These are phyloP conservation scores for Posidonia australis DNA, from an alignment of 106 monocot genomes.

Conservation along the genomic window DNA sequence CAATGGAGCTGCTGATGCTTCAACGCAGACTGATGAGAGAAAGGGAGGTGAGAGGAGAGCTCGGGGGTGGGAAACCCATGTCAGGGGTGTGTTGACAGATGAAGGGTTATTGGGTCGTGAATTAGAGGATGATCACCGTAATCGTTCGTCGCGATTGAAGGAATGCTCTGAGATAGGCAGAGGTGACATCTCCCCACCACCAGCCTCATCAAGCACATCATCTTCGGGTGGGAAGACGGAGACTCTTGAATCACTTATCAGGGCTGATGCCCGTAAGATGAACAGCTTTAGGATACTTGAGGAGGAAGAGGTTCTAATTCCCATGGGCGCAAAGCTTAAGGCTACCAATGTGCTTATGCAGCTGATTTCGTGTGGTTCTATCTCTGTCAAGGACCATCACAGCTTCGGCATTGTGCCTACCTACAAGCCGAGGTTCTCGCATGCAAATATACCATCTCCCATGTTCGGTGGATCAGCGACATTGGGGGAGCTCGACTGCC, in stretches of 20 bases:
- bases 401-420: conserved; percentile 14
- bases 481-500: conserved; percentile 14
- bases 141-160: not conserved
- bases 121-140: not conserved
- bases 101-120: conserved; percentile 7
- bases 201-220: conserved; percentile 16
- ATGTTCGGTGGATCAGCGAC: conserved; percentile 6
- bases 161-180: conserved; percentile 4
- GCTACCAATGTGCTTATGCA: conserved; percentile 31
- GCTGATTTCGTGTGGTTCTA: conserved; percentile 34
- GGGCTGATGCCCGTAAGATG: conserved; percentile 25
- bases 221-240: conserved; percentile 24
- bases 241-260: conserved; percentile 34
- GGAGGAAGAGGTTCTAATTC: conserved; percentile 19
- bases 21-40: conserved; percentile 32
- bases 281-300: conserved; percentile 21
- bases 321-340: conserved; percentile 19
- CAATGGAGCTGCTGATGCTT: conserved; percentile 17
- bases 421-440: conserved; percentile 29
- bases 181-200: conserved; percentile 22
- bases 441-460: conserved; percentile 9
- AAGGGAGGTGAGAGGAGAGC: not conserved
- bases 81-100: conserved; percentile 7
- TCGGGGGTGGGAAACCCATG: not conserved
- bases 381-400: conserved; percentile 30